A percentile compares a stretch with the other conserved stretches of the same genome.
phyloP scores from a whole-genome alignment of 768 basidiomycete genomes.

The Lentinus brumalis region DNA sequence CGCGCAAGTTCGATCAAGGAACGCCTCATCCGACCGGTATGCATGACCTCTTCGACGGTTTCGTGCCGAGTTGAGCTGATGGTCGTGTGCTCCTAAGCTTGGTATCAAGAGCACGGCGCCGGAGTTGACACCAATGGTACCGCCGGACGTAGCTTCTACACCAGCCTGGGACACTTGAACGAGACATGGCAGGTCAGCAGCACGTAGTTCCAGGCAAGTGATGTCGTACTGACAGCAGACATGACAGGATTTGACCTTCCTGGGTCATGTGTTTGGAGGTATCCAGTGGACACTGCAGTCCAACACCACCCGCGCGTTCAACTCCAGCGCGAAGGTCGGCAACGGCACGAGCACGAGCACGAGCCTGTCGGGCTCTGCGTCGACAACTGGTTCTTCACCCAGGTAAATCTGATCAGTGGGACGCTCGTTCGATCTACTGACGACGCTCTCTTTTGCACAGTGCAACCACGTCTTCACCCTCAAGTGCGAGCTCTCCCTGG shows the following conservation, averaged over 20 bases:
- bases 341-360: conserved; percentile 29
- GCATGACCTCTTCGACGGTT: conserved; percentile 10
- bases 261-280: conserved; percentile 74
- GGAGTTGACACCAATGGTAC: conserved; percentile 52
- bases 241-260: conserved; percentile 63
- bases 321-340: conserved; percentile 62
- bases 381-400: not conserved
- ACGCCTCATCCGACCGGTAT: conserved; percentile 77
- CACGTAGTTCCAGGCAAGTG: not conserved
- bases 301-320: conserved; percentile 71
- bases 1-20: conserved; percentile 63
- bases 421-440: too few relatives aligned
- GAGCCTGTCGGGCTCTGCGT: not conserved
- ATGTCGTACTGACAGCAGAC: not conserved
- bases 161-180: conserved; percentile 76
- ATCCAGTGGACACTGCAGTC: conserved; percentile 73
- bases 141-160: conserved; percentile 83
- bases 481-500: too few relatives aligned
- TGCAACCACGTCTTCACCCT: too few relatives aligned
- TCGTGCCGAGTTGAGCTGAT: not conserved
- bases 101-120: conserved; percentile 79
- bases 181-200: conserved; percentile 71
- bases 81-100: conserved; percentile 50
- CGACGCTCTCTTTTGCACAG: too few relatives aligned
- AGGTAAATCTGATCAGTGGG: not conserved